Evolutionary conservation across 306 rosid species (phyloP).

Genomic region (Quercus suber): DNA sequence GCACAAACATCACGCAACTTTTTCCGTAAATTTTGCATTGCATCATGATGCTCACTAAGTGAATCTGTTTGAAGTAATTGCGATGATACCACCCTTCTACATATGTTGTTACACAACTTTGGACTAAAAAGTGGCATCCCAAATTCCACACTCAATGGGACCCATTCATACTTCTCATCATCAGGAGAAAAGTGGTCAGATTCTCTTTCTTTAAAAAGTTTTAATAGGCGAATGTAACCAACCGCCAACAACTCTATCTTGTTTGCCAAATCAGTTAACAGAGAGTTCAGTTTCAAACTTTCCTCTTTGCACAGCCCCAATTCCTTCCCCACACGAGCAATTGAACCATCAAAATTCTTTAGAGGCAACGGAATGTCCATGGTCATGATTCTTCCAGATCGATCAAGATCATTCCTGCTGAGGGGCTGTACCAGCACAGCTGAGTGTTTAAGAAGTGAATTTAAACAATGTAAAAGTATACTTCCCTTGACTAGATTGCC

Average conservation of each 20-base stretch:
- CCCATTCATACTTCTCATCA: constrained; percentile 78
- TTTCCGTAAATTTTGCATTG: constrained; percentile 80
- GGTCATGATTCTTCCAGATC: constrained; percentile 63
- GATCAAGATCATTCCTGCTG: constrained; percentile 65
- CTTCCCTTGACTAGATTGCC: constrained; percentile 80
- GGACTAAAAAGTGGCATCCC: constrained; percentile 95
- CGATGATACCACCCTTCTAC: constrained; percentile 78
- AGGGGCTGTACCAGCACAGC: constrained; percentile 94
- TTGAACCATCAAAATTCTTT: constrained; percentile 77
- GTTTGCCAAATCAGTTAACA: constrained; percentile 59
- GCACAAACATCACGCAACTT: constrained; percentile 75
- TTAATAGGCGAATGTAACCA: constrained; percentile 83
- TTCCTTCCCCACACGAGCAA: constrained; percentile 59
- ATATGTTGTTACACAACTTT: constrained; percentile 61
- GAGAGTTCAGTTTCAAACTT: constrained; percentile 51
- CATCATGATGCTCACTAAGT: constrained; percentile 70
- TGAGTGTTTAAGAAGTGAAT: constrained; percentile 77
- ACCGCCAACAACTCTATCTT: constrained; percentile 73
- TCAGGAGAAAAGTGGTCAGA: constrained; percentile 38
- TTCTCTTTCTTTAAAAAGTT: constrained; percentile 62
- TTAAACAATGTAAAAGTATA: constrained; percentile 84
- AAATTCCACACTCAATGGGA: constrained; percentile 86
- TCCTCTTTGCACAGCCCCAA: constrained; percentile 65
- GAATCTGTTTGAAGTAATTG: constrained; percentile 75
- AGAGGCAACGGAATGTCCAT: constrained; percentile 90